phyloP scores from a whole-genome alignment of 192 early-diverging fungal species.

The Coemansia sp. region DNA sequence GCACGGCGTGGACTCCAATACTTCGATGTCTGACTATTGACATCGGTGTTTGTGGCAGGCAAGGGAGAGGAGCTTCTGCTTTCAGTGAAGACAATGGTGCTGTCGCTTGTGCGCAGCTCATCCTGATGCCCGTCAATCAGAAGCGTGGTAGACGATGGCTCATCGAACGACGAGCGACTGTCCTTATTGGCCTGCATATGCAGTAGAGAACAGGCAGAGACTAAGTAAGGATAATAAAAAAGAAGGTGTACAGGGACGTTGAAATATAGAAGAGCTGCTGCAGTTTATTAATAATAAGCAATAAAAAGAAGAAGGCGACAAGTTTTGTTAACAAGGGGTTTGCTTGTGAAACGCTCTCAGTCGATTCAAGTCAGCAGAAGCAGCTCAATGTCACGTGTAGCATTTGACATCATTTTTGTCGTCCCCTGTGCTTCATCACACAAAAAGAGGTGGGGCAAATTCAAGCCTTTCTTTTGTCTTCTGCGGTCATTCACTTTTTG shows the following conservation, averaged over 20 bases:
- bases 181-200: background rate
- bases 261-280: background rate
- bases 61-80: too few species aligned
- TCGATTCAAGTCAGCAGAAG: too few species aligned
- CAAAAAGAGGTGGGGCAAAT: too few species aligned
- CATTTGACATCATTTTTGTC: background rate
- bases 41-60: too few species aligned
- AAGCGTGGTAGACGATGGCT: constrained; percentile 1
- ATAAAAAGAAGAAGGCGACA: too few species aligned
- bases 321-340: too few species aligned
- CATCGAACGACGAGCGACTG: background rate
- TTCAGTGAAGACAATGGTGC: too few species aligned
- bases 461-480: background rate
- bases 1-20: constrained; percentile 11
- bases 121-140: background rate
- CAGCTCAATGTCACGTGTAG: too few species aligned
- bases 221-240: background rate
- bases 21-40: background rate
- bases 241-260: background rate
- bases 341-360: too few species aligned
- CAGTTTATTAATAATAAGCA: too few species aligned
- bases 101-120: background rate
- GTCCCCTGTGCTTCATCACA: too few species aligned
- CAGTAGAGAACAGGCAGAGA: background rate
- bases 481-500: background rate